Base-by-base conservation (phyloP, 208 protist genomes). In the Strigomonas galati region DNA sequence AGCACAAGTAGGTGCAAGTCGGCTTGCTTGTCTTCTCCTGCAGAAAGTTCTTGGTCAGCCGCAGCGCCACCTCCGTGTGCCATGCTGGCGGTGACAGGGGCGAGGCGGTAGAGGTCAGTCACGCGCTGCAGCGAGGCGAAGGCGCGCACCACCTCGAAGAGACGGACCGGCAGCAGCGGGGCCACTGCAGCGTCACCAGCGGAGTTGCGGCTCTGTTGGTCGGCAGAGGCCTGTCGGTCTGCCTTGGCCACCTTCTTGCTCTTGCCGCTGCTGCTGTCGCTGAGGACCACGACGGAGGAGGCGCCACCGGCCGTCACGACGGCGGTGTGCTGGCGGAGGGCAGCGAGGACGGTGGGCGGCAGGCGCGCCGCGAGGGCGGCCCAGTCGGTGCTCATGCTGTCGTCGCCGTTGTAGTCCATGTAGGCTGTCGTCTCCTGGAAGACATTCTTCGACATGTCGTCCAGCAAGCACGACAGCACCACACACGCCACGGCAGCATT, bases 1-100 rank as follows among this genome's bases (percentile, higher is more conserved):
- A 91, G 74, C 88, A 94, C 24, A 90, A 62, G 65, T 94, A 91
- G 9, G 74, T 81, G 72, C 76, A 89, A 71, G 76, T 87, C 0
- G 76, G 62, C 14, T 81, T 73, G 1, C 82, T 73, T 23, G 81
- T 85, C 31, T 78, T 70, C 28, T 61, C 40, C 66, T 94, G 88
- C 53, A 94, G 69, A 72, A 83, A 82, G 12, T 65, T 23, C 37
- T 73, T 79, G 46, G 91, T 44, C 51, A 89, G 74, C 57, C 73
- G 71, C 46, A 86, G 28, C 12, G 73, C 85, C 1, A 73, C 65
- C 67, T 94, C 88, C 67, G n/a, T 83, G 80, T 53, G 89, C 83
- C 28, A 91, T 70, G 24, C 69, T 73, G 53, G 83, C 74, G 19
- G 58, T 30, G 4, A 79, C 69, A 5, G 84, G 82, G 28, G 78